Conservation (phyloP, 2,329 filamentous ascomycete species). For the Venturia oleaginea region DNA sequence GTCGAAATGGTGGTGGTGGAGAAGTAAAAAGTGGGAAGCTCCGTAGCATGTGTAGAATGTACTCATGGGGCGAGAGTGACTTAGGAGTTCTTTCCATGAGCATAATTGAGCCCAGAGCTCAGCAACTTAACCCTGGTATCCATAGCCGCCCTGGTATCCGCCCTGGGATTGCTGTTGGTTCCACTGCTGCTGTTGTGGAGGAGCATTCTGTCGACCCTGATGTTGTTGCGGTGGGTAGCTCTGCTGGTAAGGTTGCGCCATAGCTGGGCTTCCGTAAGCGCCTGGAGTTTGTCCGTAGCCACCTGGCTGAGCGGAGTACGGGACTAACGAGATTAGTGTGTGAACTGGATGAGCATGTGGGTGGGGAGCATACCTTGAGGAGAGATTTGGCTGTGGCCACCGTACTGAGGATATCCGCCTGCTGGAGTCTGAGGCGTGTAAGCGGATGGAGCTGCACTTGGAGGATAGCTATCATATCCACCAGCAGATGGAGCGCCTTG, state of each 20-base stretch:
- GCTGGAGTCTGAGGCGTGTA: conserved; percentile 74
- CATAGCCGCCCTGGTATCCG: conserved; percentile 46
- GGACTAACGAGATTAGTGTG: conserved; percentile 31
- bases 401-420: conserved; percentile 73
- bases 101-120: not conserved
- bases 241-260: conserved; percentile 37
- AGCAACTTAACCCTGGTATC: conserved; percentile 47
- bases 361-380: conserved; percentile 41
- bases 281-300: conserved; percentile 42
- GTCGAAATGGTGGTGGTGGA: not conserved
- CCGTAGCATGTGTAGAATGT: not conserved
- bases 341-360: conserved; percentile 27
- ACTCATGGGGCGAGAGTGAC: not conserved
- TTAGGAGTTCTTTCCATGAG: not conserved
- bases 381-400: conserved; percentile 60
- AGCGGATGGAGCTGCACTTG: conserved; percentile 64
- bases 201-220: conserved; percentile 61
- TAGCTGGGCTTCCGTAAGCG: conserved; percentile 58
- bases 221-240: conserved; percentile 60
- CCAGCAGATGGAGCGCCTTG: conserved; percentile 10
- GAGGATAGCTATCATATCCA: conserved; percentile 62
- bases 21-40: not conserved
- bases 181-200: conserved; percentile 39
- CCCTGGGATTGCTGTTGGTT: conserved; percentile 32
- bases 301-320: conserved; percentile 50